Base-by-base conservation (phyloP, 352 stramenopile species). In the Globisporangium canariense region DNA sequence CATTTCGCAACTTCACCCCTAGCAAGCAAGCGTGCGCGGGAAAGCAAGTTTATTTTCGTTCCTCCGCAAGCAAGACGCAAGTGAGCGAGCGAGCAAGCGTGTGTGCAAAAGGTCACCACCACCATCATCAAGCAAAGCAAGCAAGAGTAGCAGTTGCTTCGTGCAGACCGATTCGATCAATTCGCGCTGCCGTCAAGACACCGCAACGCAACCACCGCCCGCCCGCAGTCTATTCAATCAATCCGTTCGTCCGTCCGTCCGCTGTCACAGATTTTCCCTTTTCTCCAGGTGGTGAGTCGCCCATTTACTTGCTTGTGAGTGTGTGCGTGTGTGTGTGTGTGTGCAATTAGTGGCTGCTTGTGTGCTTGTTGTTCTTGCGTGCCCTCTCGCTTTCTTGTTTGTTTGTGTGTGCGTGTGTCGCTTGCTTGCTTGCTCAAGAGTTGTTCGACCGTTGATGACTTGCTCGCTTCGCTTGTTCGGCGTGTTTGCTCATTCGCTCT, bases 1-100 rank as follows among this genome's bases (percentile, higher is more conserved):
- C 50, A 67, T 74, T 65, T 60, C 60, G 58, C 58, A 64, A 69
- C 63, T 59, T 56, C 56, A 73, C 60, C 70, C 64, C 68, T 78
- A 72, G 54, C 60, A 64, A 53, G 58, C 54, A 57, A 25, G 25
- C 28, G 52, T 11, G 22, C 25, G 47, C 50, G 34, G 47, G 40
- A 58, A 64, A 30, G 36, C 49, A 58, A 51, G 34, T 41, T 30
- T 65, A 58, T 58, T 52, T 58, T 20, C 30, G 55, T 43, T 14
- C 20, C 13, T 32, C 28, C 28, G 50, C 50, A 56, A 14, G 25
- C 25, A 28, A 28, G 25, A 2, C 25, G 25, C 25, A 28, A 28
- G 25, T 28, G 25, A 28, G 25, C 25, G 25, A 28, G 25, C 25
- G 25, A 28, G 13, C 34, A 40, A 38, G 52, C 32, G 52, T 58